phyloP scores from a whole-genome alignment of 441 rosid species.

The Lepidium campestre region DNA sequence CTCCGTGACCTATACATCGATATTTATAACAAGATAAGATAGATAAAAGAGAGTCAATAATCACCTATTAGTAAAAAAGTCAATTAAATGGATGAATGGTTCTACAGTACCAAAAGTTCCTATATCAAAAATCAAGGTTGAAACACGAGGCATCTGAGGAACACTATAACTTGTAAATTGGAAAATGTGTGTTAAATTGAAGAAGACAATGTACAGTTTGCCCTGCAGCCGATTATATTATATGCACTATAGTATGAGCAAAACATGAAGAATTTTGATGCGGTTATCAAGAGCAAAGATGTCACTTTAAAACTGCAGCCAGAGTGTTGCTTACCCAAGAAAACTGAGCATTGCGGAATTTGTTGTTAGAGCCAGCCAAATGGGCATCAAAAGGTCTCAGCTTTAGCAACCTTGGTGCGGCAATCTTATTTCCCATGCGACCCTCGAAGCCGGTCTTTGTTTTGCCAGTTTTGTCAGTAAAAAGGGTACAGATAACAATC shows the following conservation, averaged over 20 bases:
- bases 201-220: neutral
- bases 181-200: neutral
- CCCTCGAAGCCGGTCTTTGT: conserved; percentile 84
- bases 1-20: conserved; percentile 65
- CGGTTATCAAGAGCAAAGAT: neutral
- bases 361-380: conserved; percentile 72
- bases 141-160: neutral
- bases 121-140: neutral
- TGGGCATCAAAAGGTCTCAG: conserved; percentile 82
- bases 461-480: conserved; percentile 76
- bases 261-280: neutral
- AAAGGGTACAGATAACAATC: conserved; percentile 80
- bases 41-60: neutral
- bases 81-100: neutral
- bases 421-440: conserved; percentile 92
- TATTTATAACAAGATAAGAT: neutral
- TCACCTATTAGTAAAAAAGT: neutral
- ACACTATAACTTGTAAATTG: neutral
- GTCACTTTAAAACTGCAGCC: neutral
- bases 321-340: conserved; percentile 67
- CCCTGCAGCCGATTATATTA: neutral
- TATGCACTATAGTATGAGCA: neutral
- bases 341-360: conserved; percentile 86
- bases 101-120: neutral
- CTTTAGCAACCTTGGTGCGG: conserved; percentile 89